Base-by-base conservation (phyloP, 2,329 filamentous ascomycete species). In the Colletotrichum viniferum region DNA sequence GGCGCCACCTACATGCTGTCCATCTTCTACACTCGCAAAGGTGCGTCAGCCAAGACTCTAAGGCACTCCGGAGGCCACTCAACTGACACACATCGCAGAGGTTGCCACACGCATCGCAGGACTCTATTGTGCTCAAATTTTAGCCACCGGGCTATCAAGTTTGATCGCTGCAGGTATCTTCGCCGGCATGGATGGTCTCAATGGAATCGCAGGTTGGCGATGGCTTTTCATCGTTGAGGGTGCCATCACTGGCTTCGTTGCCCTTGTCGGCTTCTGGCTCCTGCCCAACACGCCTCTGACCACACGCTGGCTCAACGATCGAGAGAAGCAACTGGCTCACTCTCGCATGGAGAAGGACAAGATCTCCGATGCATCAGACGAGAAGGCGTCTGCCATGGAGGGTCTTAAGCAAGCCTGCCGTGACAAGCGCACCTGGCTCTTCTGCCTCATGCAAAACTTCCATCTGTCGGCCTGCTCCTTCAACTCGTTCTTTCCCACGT, bases 121-220 rank as follows among this genome's bases (percentile, higher is more conserved):
- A 8, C 86, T 85, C 0, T 85, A 89, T 73, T 91, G 91, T 2
- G 93, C 92, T 0, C 91, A 91, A 5, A 85, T 94, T 18, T 87
- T 94, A 8, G 92, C 91, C 1, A 92, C 92, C 1, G 92, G 93
- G 0, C 94, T 95, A 79, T 92, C 92, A 0, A 93, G 92, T 2
- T 84, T 92, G 26, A 86, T 93, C n/a, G 89, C 90, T 4, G 91
- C 90, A 2, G 89, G 92, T 5, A 92, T 95, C 67, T 92, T 91
- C 0, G 84, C 84, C 16, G 88, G 90, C 36, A 88, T 94, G 74
- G 87, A 92, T 71, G 87, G 90, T 13, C 84, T 87, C 1, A 83
- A 84, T 5, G 92, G 90, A 2, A 84, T 93, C 4, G 82, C 86
- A 2, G 92, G 92, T 5, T 95, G 93, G 93, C 86, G 91, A 7